Conservation (phyloP, 202 grass and related monocot species). For the Cymbopogon flexuosus region DNA sequence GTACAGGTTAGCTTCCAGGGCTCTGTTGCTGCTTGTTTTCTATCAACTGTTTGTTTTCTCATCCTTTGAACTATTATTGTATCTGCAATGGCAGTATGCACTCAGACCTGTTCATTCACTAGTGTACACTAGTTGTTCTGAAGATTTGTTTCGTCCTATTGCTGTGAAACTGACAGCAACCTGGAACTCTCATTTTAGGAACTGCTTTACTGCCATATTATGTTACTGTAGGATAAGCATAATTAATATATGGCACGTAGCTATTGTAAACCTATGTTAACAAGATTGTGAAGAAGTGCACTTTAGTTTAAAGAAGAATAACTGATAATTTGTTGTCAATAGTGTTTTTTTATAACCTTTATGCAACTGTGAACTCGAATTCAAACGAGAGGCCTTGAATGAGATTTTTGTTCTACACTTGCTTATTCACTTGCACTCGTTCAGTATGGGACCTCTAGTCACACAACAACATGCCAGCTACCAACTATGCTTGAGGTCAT, state of each 20-base stretch:
- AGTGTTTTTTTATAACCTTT: not conserved
- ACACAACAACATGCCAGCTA: not conserved
- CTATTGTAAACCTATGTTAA: slow-evolving; percentile 2
- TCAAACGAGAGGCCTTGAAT: not conserved
- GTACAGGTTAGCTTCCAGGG: slow-evolving; percentile 67
- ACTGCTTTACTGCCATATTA: not conserved
- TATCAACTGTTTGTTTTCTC: not conserved
- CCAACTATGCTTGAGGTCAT: not conserved
- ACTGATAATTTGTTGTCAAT: not conserved
- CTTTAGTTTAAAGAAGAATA: not conserved
- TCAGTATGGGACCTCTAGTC: not conserved
- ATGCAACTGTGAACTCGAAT: slow-evolving; percentile 10
- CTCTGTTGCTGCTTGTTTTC: not conserved
- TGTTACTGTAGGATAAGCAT: not conserved
- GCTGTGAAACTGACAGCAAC: not conserved
- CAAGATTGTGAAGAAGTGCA: not conserved
- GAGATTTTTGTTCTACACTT: not conserved
- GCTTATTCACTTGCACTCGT: not conserved
- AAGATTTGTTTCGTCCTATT: not conserved
- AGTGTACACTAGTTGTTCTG: not conserved
- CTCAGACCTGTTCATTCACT: not conserved
- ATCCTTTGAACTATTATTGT: not conserved
- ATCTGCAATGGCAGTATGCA: not conserved
- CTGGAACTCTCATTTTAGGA: not conserved
- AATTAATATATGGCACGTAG: not conserved